A percentile compares a stretch with the other conserved stretches of the same genome.
phyloP scores from a whole-genome alignment of 164 flowering plant species.

The Litsea cubeba region DNA sequence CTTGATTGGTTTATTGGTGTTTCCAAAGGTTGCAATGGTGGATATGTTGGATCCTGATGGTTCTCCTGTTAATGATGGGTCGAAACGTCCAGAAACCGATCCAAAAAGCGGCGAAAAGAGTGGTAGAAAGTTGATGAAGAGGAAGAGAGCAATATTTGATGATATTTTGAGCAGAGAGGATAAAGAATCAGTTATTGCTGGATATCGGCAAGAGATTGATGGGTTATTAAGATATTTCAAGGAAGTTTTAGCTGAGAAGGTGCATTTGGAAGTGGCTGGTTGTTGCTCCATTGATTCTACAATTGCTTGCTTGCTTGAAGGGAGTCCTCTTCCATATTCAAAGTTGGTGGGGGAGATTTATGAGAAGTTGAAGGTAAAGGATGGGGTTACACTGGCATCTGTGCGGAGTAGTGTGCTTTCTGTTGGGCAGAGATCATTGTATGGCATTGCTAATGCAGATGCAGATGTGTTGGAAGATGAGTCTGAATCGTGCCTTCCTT shows the following conservation, averaged over 20 bases:
- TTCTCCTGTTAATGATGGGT: not conserved
- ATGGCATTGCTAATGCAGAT: slow-evolving; percentile 62
- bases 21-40: slow-evolving; percentile 2
- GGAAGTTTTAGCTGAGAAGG: slow-evolving; percentile 14
- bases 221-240: slow-evolving; percentile 19
- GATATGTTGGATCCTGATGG: slow-evolving; percentile 3
- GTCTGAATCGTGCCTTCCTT: slow-evolving; percentile 64
- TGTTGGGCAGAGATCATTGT: slow-evolving; percentile 65
- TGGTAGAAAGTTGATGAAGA: slow-evolving; percentile 15
- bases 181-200: slow-evolving; percentile 13
- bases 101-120: not conserved
- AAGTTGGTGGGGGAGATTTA: slow-evolving; percentile 56
- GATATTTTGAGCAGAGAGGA: slow-evolving; percentile 16
- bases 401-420: slow-evolving; percentile 56
- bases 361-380: slow-evolving; percentile 37
- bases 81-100: not conserved
- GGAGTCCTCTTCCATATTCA: slow-evolving; percentile 52
- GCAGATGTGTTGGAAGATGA: slow-evolving; percentile 87
- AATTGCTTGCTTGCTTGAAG: slow-evolving; percentile 71
- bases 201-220: slow-evolving; percentile 16
- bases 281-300: slow-evolving; percentile 15
- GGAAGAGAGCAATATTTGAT: slow-evolving; percentile 14
- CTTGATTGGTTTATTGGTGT: not conserved
- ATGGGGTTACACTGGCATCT: slow-evolving; percentile 36
- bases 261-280: slow-evolving; percentile 11